Evolutionary conservation across 2,329 filamentous ascomycete genomes (phyloP).

Genomic region (Alternaria consortialis): DNA sequence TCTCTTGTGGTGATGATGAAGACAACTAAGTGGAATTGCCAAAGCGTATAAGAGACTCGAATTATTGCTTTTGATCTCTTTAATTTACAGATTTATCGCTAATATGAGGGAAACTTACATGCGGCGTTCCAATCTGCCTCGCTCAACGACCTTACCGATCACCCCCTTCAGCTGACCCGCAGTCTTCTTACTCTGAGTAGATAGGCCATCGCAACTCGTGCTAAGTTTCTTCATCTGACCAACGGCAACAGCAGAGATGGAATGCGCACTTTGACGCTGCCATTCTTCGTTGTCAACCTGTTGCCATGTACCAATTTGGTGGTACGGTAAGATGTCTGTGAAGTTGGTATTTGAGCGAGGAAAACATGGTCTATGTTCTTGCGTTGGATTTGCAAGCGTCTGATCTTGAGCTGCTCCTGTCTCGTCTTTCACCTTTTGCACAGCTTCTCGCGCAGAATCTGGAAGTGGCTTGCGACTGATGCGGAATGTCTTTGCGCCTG

Average conservation of each 20-base stretch:
- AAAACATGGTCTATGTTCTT: not conserved
- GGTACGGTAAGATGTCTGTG: not conserved
- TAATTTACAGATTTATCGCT: no score
- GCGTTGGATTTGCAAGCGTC: not conserved
- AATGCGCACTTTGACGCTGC: not conserved
- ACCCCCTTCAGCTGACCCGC: not conserved
- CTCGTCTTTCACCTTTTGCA: not conserved
- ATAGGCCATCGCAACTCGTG: not conserved
- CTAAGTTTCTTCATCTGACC: not conserved
- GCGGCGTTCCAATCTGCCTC: no score
- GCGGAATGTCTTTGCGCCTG: not conserved
- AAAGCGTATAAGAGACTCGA: not conserved
- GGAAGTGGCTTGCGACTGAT: constrained; percentile 3
- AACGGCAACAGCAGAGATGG: not conserved
- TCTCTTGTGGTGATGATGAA: no score
- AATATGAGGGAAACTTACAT: not conserved
- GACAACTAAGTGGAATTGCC: no score
- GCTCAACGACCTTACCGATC: not conserved
- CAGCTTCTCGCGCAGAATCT: not conserved
- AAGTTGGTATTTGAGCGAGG: not conserved
- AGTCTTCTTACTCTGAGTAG: not conserved
- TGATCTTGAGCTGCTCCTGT: not conserved
- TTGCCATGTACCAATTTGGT: constrained; percentile 6
- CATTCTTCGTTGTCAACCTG: constrained; percentile 2
- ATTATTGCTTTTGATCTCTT: no score